Base-by-base conservation (phyloP, 176 grass and related monocot genomes). In the Ampelocalamus luodianensis region DNA sequence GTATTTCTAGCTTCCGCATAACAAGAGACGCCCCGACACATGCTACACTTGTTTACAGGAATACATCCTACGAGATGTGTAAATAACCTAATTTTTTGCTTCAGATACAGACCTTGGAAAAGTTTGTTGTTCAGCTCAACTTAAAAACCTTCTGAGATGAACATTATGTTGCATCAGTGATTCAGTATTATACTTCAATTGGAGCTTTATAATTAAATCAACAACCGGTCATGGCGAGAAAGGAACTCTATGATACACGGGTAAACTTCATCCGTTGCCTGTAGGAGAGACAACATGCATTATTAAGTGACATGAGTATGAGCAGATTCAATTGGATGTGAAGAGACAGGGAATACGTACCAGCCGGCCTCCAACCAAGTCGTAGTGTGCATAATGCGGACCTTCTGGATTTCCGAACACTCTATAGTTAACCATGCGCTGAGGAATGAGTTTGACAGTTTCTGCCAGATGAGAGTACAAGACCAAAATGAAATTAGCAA, bases 161-260 rank as follows among this genome's bases (percentile, higher is more conserved):
- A 77, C 86, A 68, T 68, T 50, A 26, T 58, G 26, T 66, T 18
- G 58, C 64, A 68, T 1, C 13, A 73, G 27, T 14, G 27, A 54
- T 20, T 22, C 72, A 8, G 39, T 63, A 12, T 42, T 48, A 10
- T 24, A 60, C 26, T 74, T 16, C 17, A 46, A n/a, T 46, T 36
- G 3, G 24, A 71, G 29, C 50, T 48, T 69, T n/a, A 62, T 8
- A 38, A 48, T 62, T 79, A 82, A 62, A 51, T 83, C 42, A 81
- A 69, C 14, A 17, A 62, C 48, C 20, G 50, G 83, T 94, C 94
- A 77, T 97, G 86, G 27, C 5, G 74, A 86, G 92, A 85, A 80
- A 97, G 90, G 82, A 94, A 97, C 56, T 94, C 83, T 88, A 90
- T 86, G 40, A 97, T 92, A 78, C 91, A 94, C 22, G 94, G 94